phyloP scores from a whole-genome alignment of 192 early-diverging fungal species.

The Coemansia sp. region DNA sequence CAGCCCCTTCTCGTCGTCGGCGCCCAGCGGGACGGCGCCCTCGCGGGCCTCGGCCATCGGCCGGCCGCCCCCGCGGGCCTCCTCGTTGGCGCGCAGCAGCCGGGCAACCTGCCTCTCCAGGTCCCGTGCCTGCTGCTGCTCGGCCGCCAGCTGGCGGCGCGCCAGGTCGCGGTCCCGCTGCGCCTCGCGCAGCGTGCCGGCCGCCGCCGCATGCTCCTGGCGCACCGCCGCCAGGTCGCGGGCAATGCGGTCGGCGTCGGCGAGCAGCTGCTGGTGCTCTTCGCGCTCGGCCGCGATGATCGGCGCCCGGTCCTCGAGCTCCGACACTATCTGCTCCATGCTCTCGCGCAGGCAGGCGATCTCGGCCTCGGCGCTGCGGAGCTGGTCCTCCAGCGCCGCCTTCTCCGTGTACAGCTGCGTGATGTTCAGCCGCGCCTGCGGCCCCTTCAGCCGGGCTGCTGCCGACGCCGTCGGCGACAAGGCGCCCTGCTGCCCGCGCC shows the following conservation, averaged over 20 bases:
- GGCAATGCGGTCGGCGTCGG: constrained; percentile 55
- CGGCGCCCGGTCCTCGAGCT: constrained; percentile 60
- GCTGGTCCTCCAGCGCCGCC: constrained; percentile 55
- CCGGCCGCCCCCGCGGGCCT: constrained; percentile 49
- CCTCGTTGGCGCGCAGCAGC: constrained; percentile 56
- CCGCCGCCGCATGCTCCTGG: constrained; percentile 34
- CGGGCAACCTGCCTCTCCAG: constrained; percentile 57
- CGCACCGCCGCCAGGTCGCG: constrained; percentile 47
- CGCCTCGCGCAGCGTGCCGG: constrained; percentile 21
- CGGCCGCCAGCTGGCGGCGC: constrained; percentile 38
- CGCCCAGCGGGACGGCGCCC: background rate
- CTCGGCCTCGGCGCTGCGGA: constrained; percentile 51
- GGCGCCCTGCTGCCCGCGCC: constrained; percentile 1
- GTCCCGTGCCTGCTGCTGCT: constrained; percentile 59
- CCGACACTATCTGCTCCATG: constrained; percentile 59
- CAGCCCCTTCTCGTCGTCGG: constrained; percentile 34
- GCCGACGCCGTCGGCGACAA: constrained; percentile 59
- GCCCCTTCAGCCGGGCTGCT: constrained; percentile 47
- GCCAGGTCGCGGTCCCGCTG: constrained; percentile 50
- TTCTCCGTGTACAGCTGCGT: constrained; percentile 66
- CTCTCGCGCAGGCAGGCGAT: constrained; percentile 52
- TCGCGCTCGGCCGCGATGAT: constrained; percentile 60
- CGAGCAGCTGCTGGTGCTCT: constrained; percentile 54
- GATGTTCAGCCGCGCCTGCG: constrained; percentile 55
- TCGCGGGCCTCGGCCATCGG: constrained; percentile 35